Evolutionary conservation across 371 early-diverging fungal species (phyloP).

Genomic region (Rhizopus microsporus): DNA sequence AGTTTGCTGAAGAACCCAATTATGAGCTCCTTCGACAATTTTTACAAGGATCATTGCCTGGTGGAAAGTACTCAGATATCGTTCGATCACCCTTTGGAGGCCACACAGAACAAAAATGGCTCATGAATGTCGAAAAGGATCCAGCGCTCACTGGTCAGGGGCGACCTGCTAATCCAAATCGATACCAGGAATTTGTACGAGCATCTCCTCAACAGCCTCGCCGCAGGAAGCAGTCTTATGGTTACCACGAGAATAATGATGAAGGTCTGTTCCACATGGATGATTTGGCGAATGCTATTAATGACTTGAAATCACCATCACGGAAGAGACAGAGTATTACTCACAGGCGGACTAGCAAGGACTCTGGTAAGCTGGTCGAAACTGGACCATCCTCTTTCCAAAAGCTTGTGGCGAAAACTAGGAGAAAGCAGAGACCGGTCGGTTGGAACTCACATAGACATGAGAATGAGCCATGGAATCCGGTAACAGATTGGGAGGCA

Average conservation of each 20-base stretch:
- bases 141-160: conserved; percentile 2
- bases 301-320: background rate
- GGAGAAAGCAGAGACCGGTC: conserved; percentile 18
- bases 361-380: background rate
- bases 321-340: background rate
- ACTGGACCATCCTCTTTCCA: background rate
- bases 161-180: background rate
- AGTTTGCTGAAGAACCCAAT: conserved; percentile 91
- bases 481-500: conserved; percentile 25
- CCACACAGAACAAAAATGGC: conserved; percentile 22
- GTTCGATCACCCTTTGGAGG: conserved; percentile 34
- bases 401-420: conserved; percentile 9
- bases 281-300: background rate
- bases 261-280: background rate
- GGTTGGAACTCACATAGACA: conserved; percentile 39
- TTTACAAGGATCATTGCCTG: conserved; percentile 37
- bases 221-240: background rate
- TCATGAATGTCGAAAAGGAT: conserved; percentile 20
- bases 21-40: conserved; percentile 67
- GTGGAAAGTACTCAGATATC: conserved; percentile 23
- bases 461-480: conserved; percentile 28
- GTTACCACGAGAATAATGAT: background rate
- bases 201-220: background rate
- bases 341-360: background rate
- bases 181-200: background rate